Evolutionary conservation across 352 stramenopile genomes (phyloP).

Genomic region (Paralagenidium karlingii): DNA sequence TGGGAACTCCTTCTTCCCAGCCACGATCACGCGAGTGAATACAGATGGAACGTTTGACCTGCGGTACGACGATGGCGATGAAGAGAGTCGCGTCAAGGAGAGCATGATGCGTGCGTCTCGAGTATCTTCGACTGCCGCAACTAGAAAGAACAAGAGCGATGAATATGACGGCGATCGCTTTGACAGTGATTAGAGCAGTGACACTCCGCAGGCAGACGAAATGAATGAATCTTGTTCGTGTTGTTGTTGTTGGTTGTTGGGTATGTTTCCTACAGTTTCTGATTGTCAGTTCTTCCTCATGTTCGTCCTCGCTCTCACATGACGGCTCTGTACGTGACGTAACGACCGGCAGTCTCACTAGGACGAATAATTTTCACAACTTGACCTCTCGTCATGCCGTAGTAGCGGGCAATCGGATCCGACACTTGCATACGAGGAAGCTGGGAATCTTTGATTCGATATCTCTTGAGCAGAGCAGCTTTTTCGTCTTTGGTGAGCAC

Average conservation of each 20-base stretch:
- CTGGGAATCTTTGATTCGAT: constrained; percentile 98
- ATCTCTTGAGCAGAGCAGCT: constrained; percentile 95
- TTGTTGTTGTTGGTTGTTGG: too few relatives aligned
- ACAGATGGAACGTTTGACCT: constrained; percentile 43
- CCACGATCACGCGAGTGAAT: constrained; percentile 2
- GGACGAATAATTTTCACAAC: constrained; percentile 99
- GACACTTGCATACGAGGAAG: constrained; percentile 98
- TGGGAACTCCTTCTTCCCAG: constrained; percentile 25
- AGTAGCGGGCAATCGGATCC: constrained; percentile 98
- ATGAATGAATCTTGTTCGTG: too few relatives aligned
- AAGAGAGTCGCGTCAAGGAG: constrained; percentile 33
- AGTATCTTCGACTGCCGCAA: too few relatives aligned
- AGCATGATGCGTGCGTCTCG: constrained; percentile 27
- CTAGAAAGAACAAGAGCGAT: constrained; percentile 4
- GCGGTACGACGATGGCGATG: constrained; percentile 59
- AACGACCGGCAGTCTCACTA: constrained; percentile 97
- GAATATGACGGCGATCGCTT: constrained; percentile 47
- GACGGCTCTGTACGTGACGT: constrained; percentile 99
- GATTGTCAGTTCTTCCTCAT: neutral
- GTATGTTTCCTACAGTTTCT: too few relatives aligned
- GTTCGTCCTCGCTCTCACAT: too few relatives aligned
- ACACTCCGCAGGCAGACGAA: too few relatives aligned
- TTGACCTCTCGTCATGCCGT: constrained; percentile 91
- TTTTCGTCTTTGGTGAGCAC: constrained; percentile 97
- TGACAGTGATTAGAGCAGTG: constrained; percentile 47